phyloP scores from a whole-genome alignment of 306 rosid species.

The Castanea crenata region DNA sequence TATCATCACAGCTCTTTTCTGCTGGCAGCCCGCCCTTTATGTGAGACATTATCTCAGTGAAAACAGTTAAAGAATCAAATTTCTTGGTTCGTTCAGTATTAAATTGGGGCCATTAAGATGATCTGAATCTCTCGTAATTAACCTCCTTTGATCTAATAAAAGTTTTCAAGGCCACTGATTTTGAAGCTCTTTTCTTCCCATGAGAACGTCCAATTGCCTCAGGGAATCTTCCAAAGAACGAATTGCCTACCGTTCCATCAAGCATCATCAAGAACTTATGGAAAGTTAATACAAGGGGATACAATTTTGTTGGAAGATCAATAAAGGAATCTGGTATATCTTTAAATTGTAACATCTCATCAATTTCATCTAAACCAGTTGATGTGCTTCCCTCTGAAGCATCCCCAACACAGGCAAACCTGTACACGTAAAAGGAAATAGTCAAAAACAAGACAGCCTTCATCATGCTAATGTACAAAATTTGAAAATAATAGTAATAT shows the following conservation, averaged over 20 bases:
- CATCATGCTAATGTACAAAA: not conserved
- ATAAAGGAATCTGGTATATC: constrained; percentile 54
- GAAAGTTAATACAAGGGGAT: constrained; percentile 74
- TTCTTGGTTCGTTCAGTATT: constrained; percentile 47
- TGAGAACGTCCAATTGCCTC: constrained; percentile 14
- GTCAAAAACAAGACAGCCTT: not conserved
- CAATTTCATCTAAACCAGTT: constrained; percentile 36
- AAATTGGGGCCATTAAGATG: constrained; percentile 73
- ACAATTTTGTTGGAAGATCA: constrained; percentile 43
- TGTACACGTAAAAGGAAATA: constrained; percentile 10
- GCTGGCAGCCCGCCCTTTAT: constrained; percentile 58
- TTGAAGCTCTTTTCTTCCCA: constrained; percentile 16
- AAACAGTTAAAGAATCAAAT: constrained; percentile 60
- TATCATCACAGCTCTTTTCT: constrained; percentile 33
- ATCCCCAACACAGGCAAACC: constrained; percentile 41
- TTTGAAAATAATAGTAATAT: no score
- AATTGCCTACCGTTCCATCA: constrained; percentile 63
- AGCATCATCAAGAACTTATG: constrained; percentile 82
- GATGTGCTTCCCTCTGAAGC: constrained; percentile 14
- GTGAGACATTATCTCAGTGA: constrained; percentile 66
- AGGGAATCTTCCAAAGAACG: constrained; percentile 63
- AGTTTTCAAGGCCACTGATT: constrained; percentile 50
- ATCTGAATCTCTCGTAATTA: constrained; percentile 57
- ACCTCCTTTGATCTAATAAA: constrained; percentile 63
- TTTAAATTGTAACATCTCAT: constrained; percentile 48